Evolutionary conservation across 2,329 filamentous ascomycete species (phyloP), one percentile per base, ranked within the genome.

Genomic region (Grosmannia serpens): DNA sequence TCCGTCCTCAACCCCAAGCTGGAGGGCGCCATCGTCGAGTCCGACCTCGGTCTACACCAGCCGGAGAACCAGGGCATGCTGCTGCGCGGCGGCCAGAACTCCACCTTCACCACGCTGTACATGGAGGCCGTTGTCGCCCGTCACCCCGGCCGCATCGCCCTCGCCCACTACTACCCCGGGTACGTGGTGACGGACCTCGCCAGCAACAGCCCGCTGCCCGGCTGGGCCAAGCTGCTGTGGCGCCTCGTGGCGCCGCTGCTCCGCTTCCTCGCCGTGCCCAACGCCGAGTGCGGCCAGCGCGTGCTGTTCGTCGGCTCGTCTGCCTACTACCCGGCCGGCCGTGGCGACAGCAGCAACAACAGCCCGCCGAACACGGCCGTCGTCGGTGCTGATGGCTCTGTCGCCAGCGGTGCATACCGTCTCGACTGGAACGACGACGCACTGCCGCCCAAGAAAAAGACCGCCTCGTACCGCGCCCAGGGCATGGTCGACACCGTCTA

Each of bases 1-100:
- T 63, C 59, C 24, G 64, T 74, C 13, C 62, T 71, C 9, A 68
- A 69, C 41, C 58, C 61, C n/a, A n/a, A 26, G 3, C 46, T 60
- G 9, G 61, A 62, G 35, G 54, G 56, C 35, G 11, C 24, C 26
- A 7, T 59, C 10, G 26, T 44, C n/a, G 35, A n/a, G 2, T 8
- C 29, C 15, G 59, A 62, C 57, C 38, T 60, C 38, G 53, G 38
- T 7, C 57, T 62, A 31, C 59, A 57, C 54, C 9, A 47, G 4
- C 29, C 47, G 13, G 26, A 29, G 6, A 52, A 57, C 35, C 54
- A 53, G 24, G 35, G 56, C 24, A 22, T 53, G 15, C 22, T 11
- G 24, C 15, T 38, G 20, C 53, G 44, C 35, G 10, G 6, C 38
- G 17, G 54, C 17, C 59, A 62, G 55, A 4, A 22, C 20, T 29